These are phyloP conservation scores for Paecilomyces niveus DNA, from an alignment of 2,329 filamentous ascomycete genomes.

Conservation along the genomic window DNA sequence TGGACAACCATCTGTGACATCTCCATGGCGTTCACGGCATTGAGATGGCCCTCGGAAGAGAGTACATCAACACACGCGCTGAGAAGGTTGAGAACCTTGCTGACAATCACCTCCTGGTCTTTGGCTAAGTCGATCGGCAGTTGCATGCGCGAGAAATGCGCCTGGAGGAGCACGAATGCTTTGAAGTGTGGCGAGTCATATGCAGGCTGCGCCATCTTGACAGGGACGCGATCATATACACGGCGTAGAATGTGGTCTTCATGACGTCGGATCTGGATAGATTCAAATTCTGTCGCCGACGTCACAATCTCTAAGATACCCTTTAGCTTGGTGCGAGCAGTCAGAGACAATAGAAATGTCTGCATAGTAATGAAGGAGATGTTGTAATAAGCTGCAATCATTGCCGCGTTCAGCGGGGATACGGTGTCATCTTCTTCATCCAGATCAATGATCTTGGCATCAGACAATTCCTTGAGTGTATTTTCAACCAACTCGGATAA, in stretches of 20 bases:
- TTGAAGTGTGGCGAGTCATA: constrained; percentile 98
- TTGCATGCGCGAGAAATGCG: constrained; percentile 96
- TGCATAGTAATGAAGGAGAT: constrained; percentile 99
- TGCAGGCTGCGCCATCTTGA: constrained; percentile 82
- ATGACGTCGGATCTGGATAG: constrained; percentile 87
- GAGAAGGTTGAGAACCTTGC: constrained; percentile 77
- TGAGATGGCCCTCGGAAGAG: constrained; percentile 90
- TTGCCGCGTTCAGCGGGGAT: constrained; percentile 84
- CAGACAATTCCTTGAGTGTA: constrained; percentile 80
- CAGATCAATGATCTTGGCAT: constrained; percentile 92
- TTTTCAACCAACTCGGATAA: constrained; percentile 91
- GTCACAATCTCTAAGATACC: constrained; percentile 95
- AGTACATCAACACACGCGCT: constrained; percentile 92
- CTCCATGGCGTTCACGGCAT: constrained; percentile 98
- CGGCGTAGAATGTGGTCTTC: constrained; percentile 81
- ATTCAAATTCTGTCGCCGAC: constrained; percentile 92
- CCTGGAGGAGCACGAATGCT: constrained; percentile 91
- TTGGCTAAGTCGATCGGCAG: constrained; percentile 91
- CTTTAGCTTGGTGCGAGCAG: constrained; percentile 85
- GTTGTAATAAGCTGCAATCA: constrained; percentile 99
- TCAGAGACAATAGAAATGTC: constrained; percentile 89
- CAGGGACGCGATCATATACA: constrained; percentile 89
- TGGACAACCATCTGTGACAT: constrained; percentile 99
- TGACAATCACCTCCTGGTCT: constrained; percentile 83
- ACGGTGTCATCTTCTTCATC: constrained; percentile 91